Conservation (phyloP, 768 basidiomycete genomes). For the Tulasnella sp. region DNA sequence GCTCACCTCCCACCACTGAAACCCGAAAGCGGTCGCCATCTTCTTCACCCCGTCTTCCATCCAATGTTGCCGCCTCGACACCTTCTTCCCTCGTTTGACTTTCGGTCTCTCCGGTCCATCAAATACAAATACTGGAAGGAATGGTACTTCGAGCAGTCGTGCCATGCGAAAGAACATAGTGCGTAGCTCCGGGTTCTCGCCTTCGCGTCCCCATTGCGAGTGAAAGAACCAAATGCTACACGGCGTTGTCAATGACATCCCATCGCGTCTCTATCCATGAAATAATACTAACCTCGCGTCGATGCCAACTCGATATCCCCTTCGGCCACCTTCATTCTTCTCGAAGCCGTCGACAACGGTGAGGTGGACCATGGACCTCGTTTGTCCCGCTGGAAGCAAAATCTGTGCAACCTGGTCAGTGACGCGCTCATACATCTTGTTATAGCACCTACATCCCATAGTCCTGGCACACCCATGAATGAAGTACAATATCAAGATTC, state of each 20-base stretch:
- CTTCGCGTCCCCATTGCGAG: conserved; percentile 30
- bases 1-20: conserved; percentile 36
- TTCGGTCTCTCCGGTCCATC: conserved; percentile 79
- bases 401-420: conserved; percentile 30
- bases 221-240: conserved; percentile 33
- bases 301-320: conserved; percentile 76
- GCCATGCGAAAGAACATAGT: conserved; percentile 81
- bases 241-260: no score
- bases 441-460: conserved; percentile 30
- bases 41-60: conserved; percentile 26
- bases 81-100: conserved; percentile 49
- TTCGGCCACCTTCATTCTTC: conserved; percentile 47
- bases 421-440: neutral
- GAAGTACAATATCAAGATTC: no score
- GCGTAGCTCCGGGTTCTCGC: conserved; percentile 78
- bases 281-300: conserved; percentile 41
- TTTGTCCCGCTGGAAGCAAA: conserved; percentile 56
- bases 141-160: conserved; percentile 55
- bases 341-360: conserved; percentile 67
- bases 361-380: conserved; percentile 66
- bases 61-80: conserved; percentile 21
- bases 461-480: conserved; percentile 30
- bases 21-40: conserved; percentile 37
- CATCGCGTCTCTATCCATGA: no score
- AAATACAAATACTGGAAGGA: conserved; percentile 85